Base-by-base conservation (phyloP, 2,329 filamentous ascomycete species). In the Lecanosticta acicola region DNA sequence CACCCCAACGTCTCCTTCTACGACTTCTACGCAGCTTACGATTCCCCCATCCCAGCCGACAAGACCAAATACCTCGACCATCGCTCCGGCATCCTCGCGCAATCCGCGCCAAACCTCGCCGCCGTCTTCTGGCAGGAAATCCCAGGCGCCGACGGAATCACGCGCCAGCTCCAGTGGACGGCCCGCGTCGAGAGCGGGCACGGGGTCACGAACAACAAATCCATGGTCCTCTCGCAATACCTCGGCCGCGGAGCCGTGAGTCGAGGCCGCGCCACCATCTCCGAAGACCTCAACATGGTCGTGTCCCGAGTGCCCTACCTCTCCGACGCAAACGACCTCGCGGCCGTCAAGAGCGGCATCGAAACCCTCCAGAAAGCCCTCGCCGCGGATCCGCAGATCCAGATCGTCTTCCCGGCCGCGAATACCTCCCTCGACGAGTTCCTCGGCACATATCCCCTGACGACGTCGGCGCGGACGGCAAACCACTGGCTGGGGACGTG, bases 101-200 rank as follows among this genome's bases (percentile, higher is more conserved):
- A 83, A 60, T 79, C 80, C 19, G 79, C 80, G 1, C 80, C 81
- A 18, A 81, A 84, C 63, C 81, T 84, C 45, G 79, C 79, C 0
- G 75, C 80, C 18, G 71, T 81, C 64, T 77, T 75, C 61, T 82
- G 75, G 72, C 79, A 83, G 51, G 74, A 80, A 50, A 74, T 83
- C 58, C 63, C 64, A 46, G 71, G 70, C 18, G 59, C 65, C 5
- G 81, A 86, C 54, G 79, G 79, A 19, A 75, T 81, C 45, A 73
- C 76, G 7, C 74, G 81, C 38, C 78, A 83, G 56, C 68, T 84
- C 14, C 81, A 85, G 60, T 85, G 78, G 72, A 84, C 81, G 8
- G 75, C 80, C 35, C 75, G 81, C 53, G 79, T 83, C 19, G 80
- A 84, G 52, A 76, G 73, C 20, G 74, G 75, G 32, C 69, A 73